Base-by-base conservation (phyloP, 2,329 filamentous ascomycete species). In the Penicillium freii region DNA sequence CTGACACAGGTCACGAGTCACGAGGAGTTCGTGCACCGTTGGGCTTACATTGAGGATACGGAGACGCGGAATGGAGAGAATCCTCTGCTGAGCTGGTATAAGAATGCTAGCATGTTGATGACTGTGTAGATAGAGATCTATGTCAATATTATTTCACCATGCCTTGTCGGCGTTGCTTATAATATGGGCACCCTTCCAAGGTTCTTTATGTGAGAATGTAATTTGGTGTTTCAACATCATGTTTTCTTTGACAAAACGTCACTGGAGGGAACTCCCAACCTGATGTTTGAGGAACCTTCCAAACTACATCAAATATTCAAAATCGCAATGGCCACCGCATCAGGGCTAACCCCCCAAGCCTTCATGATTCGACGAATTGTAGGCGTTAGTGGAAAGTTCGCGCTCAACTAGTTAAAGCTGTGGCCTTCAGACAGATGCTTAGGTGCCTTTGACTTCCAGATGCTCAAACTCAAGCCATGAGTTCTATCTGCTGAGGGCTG, bases 31-130 rank as follows among this genome's bases (percentile, higher is more conserved):
- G 87, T 99, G 83, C 82, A 82, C 52, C 84, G 89, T 54, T 96
- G 95, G 91, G 92, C 93, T 7, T 91, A 90, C 71, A 81, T 96
- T 48, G 91, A 94, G 71, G 91, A 96, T 69, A 97, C 93, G 21
- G 83, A 89, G 80, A 96, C 92, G 43, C 82, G 83, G 67, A 96
- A 88, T 71, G 94, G 94, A 19, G 94, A 99, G 80, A 97, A 97
- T 73, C 93, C 93, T 44, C 77, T 99, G 70, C 72, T 97, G 75
- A 89, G 81, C 67, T 97, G 94, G 88, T 99, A 97, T 77, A 89
- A 90, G 78, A 99, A 99, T 75, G 92, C 93, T 52, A 94, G 89
- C 75, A 89, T 97, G 67, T 84, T 97, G 83, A 87, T 91, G 50
- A 97, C 92, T 52, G 84, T 94, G 65, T 95, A 68, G 52, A 56